Conservation (phyloP, 768 basidiomycete genomes). For the Mycena venus region DNA sequence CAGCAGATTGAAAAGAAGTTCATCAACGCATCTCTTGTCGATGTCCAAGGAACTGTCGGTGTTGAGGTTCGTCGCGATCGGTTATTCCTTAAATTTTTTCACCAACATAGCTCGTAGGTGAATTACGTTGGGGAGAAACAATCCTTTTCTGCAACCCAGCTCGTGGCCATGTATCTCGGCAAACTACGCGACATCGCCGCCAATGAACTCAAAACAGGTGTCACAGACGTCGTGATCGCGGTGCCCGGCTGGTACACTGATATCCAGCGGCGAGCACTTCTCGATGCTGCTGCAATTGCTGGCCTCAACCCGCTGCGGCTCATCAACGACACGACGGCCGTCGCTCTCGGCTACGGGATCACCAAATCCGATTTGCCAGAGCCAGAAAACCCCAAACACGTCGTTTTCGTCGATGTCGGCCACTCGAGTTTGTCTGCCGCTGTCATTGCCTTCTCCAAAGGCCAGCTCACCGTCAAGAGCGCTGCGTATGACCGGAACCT, state of each 20-base stretch:
- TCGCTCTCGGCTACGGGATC: conserved; percentile 98
- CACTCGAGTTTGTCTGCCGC: conserved; percentile 92
- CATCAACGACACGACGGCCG: conserved; percentile 97
- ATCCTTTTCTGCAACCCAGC: conserved; percentile 89
- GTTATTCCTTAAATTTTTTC: conserved; percentile 9
- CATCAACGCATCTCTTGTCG: conserved; percentile 88
- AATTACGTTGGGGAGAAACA: conserved; percentile 87
- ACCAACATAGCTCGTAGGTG: conserved; percentile 67
- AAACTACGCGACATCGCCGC: conserved; percentile 91
- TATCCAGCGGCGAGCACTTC: conserved; percentile 88
- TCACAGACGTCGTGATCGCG: conserved; percentile 95
- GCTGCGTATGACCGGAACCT: conserved; percentile 94
- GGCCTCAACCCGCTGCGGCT: conserved; percentile 92
- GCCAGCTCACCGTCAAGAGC: conserved; percentile 87
- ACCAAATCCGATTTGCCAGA: conserved; percentile 97
- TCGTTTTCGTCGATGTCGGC: conserved; percentile 96
- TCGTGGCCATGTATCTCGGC: conserved; percentile 91
- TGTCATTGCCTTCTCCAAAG: conserved; percentile 94
- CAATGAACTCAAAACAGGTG: conserved; percentile 86
- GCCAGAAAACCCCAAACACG: conserved; percentile 82
- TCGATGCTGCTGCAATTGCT: conserved; percentile 92
- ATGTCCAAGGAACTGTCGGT: conserved; percentile 87
- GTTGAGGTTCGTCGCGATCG: conserved; percentile 73
- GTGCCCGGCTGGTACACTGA: conserved; percentile 99
- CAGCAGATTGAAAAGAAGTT: conserved; percentile 90